A percentile compares a stretch with the other conserved stretches of the same genome.
Conservation (phyloP, 1,139 yeast genomes). For the Taphrina populina region DNA sequence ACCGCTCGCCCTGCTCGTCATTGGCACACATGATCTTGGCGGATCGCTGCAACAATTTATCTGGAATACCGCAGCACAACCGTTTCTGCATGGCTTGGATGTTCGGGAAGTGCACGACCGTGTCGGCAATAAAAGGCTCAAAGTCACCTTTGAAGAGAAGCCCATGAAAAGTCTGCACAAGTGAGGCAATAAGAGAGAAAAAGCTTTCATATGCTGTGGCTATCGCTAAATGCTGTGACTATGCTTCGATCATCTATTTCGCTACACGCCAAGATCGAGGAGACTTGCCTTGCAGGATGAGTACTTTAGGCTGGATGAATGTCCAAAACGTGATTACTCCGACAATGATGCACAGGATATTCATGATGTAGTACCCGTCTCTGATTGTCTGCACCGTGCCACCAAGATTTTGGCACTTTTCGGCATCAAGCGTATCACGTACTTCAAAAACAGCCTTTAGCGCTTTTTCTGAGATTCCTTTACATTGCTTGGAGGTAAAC, state of each 20-base stretch:
- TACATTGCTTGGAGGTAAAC: constrained; percentile 51
- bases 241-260: background rate
- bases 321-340: constrained; percentile 66
- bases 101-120: constrained; percentile 5
- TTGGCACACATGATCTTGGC: constrained; percentile 32
- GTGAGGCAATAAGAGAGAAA: background rate
- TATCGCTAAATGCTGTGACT: background rate
- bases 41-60: constrained; percentile 36
- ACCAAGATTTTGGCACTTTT: constrained; percentile 53
- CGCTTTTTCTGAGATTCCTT: constrained; percentile 30
- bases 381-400: constrained; percentile 58
- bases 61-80: constrained; percentile 38
- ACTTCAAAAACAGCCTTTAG: constrained; percentile 41
- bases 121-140: background rate
- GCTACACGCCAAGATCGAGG: constrained; percentile 66
- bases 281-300: constrained; percentile 62
- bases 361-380: constrained; percentile 86
- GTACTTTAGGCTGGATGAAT: constrained; percentile 64
- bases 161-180: background rate
- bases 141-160: background rate
- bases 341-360: constrained; percentile 62
- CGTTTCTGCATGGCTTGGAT: constrained; percentile 9
- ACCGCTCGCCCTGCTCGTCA: constrained; percentile 35
- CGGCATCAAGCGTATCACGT: constrained; percentile 51
- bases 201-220: background rate